Base-by-base conservation (phyloP, 768 basidiomycete species). In the Rhizopogon salebrosus region DNA sequence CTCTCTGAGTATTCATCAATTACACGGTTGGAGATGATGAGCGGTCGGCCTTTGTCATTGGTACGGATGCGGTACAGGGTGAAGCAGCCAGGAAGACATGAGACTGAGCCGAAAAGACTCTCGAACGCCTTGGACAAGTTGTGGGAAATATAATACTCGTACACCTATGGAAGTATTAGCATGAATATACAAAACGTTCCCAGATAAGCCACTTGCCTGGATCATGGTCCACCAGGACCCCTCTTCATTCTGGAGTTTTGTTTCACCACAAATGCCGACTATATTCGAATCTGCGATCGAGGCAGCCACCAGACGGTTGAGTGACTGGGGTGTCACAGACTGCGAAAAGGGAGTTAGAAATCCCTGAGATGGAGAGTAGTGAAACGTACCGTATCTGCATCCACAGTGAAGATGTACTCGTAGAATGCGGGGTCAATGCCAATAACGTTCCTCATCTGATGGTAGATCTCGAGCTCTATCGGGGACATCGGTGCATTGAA, bases 141-240 rank as follows among this genome's bases (percentile, higher is more conserved):
- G 58, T 82, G 82, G 0, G 81, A 84, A 52, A 84, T 80, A 66
- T 82, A 85, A 66, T 85, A 85, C 61, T 84, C 80, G 71, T 84
- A 83, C 18, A 85, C 82, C 78, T 82, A 54, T 16, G 49, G 39
- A 1, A 54, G 50, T 23, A 6, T 54, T 41, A 41, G 11, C 41
- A 36, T 59, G 40, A 60, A 39, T 56, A 48, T 2, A 34, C 38
- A 37, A 34, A 11, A 36, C 36, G 14, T 22, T 7, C 31, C 45
- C 0, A 26, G 14, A 23, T 9, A 24, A 14, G 11, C 4, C 18
- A 61, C 70, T 54, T 31, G 78, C 81, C 72, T 87, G 86, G 54
- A 86, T 85, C 84, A 87, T 87, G 9, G 87, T 88, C 74, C 87
- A 88, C 76, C 86, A 83, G 23, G 84, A 86, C 26, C 76, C 72